phyloP scores from a whole-genome alignment of 139 green algal species.

The Volvox africanus region DNA sequence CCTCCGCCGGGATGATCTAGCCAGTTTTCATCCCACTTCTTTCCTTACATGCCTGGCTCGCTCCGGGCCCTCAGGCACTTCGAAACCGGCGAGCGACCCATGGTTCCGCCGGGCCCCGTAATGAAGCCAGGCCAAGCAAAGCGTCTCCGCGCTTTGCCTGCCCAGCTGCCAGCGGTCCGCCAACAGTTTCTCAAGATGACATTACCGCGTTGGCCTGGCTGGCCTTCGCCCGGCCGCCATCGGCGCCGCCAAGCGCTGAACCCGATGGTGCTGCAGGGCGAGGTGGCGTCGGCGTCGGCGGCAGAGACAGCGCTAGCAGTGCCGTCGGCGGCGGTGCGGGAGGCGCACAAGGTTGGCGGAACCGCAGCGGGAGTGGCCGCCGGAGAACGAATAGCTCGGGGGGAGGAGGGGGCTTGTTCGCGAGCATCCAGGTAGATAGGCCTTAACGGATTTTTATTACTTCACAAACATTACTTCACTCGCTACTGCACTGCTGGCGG shows the following conservation, averaged over 20 bases:
- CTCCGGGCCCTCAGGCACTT: neutral
- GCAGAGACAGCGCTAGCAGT: neutral
- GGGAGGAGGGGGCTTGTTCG: neutral
- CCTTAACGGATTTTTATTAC: too few relatives aligned
- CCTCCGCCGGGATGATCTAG: too few relatives aligned
- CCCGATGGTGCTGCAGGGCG: too few relatives aligned
- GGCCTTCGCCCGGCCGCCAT: neutral
- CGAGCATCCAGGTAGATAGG: conserved; percentile 37
- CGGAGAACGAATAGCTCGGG: neutral
- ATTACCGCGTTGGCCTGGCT: conserved; percentile 28
- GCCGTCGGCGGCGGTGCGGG: neutral
- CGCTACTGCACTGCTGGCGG: too few relatives aligned
- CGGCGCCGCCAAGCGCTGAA: neutral
- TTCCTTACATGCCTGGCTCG: neutral
- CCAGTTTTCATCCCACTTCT: neutral
- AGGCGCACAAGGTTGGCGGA: neutral
- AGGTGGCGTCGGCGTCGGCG: neutral
- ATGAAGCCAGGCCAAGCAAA: neutral
- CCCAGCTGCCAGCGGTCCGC: neutral
- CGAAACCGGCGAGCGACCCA: neutral
- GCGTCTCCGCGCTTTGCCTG: neutral
- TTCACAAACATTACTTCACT: too few relatives aligned
- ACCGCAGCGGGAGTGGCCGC: neutral
- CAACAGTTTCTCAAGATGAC: neutral
- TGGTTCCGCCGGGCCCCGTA: neutral